Conservation (phyloP, 139 green algal species). For the Mesotaenium endlicherianum region DNA sequence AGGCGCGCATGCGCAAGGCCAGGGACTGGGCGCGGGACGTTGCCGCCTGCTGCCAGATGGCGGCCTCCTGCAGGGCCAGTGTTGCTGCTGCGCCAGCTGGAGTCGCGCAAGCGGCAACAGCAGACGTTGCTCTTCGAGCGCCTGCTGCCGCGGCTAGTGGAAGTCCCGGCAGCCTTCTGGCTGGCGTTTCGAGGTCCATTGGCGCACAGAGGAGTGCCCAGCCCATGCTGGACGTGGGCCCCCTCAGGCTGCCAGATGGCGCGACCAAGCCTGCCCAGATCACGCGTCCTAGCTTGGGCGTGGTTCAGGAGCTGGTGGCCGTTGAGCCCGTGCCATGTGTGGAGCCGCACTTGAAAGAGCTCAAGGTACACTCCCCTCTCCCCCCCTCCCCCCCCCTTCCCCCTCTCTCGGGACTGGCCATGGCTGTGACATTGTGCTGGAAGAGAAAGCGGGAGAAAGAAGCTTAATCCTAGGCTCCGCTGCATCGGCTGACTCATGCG, state of each 20-base stretch:
- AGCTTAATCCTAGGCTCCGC: no score
- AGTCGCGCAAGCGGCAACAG: not conserved
- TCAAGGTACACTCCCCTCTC: conserved; percentile 11
- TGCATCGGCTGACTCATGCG: no score
- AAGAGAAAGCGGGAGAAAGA: no score
- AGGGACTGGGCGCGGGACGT: conserved; percentile 13
- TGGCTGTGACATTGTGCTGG: not conserved
- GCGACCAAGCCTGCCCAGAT: no score
- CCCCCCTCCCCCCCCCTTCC: not conserved
- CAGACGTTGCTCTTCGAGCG: not conserved
- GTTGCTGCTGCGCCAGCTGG: not conserved
- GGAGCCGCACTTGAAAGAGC: conserved; percentile 10
- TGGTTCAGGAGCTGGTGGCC: conserved; percentile 10
- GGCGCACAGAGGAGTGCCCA: no score
- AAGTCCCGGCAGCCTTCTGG: not conserved
- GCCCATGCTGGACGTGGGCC: no score
- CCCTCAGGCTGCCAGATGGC: no score
- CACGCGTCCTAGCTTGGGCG: no score
- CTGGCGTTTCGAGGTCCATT: no score
- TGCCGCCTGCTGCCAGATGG: not conserved
- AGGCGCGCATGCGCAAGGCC: not conserved
- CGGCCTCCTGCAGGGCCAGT: not conserved
- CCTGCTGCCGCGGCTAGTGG: not conserved
- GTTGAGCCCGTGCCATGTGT: conserved; percentile 5
- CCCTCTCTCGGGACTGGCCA: not conserved